A percentile compares a stretch with the other conserved stretches of the same genome.
Evolutionary conservation across 305 asterid genomes (phyloP).

Genomic region (Rubia peregrina): DNA sequence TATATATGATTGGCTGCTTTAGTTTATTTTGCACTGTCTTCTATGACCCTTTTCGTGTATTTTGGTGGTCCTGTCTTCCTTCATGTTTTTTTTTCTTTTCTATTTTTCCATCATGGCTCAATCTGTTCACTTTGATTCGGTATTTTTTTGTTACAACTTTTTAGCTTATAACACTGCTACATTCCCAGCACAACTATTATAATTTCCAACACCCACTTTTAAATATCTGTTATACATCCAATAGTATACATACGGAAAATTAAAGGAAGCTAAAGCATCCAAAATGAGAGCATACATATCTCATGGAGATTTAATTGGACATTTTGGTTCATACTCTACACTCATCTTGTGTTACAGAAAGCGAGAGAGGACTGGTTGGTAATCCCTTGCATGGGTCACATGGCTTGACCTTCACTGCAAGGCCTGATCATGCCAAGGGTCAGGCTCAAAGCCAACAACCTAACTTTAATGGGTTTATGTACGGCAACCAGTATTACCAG

Average conservation of each 20-base stretch:
- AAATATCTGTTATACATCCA: not conserved
- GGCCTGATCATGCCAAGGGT: conserved; percentile 50
- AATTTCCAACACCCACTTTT: not conserved
- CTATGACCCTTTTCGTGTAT: not conserved
- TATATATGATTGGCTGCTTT: not conserved
- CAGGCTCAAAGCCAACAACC: conserved; percentile 50
- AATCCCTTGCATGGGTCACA: conserved; percentile 42
- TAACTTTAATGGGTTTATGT: conserved; percentile 55
- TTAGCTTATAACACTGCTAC: not conserved
- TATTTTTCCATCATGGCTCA: conserved; percentile 1
- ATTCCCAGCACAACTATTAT: not conserved
- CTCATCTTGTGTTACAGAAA: conserved; percentile 29
- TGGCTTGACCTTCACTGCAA: conserved; percentile 47
- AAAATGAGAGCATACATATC: not conserved
- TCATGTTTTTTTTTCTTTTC: not conserved
- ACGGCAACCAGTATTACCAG: conserved; percentile 52
- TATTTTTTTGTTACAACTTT: not conserved
- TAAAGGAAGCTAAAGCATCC: not conserved
- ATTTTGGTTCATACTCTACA: not conserved
- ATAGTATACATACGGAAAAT: not conserved
- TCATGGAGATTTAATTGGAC: not conserved
- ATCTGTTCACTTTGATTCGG: not conserved
- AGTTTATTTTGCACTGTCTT: not conserved
- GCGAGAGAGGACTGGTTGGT: conserved; percentile 55
- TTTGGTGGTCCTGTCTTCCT: not conserved